These are phyloP conservation scores for Chrysanthemum lavandulifolium DNA, from an alignment of 129 eudicot genomes.

Conservation along the genomic window DNA sequence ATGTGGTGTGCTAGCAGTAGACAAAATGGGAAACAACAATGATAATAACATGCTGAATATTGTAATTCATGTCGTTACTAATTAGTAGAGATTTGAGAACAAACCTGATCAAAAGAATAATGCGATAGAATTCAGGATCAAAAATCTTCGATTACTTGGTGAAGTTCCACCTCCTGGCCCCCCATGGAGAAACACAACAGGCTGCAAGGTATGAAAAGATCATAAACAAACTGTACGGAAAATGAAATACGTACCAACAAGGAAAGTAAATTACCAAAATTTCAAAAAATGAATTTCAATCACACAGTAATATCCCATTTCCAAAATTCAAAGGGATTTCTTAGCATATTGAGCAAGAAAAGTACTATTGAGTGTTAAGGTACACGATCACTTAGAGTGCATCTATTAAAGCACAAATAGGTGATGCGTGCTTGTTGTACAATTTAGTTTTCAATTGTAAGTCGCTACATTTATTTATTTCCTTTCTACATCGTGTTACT, in stretches of 20 bases:
- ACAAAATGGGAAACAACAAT: neutral
- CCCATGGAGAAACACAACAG: constrained; percentile 96
- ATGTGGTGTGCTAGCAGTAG: too few relatives aligned
- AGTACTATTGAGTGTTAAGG: too few relatives aligned
- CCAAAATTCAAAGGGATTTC: neutral
- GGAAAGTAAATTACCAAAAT: neutral
- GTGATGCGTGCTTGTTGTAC: too few relatives aligned
- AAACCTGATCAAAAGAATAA: constrained; percentile 94
- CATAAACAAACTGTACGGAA: constrained; percentile 7
- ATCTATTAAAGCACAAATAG: too few relatives aligned
- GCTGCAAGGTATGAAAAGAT: constrained; percentile 51
- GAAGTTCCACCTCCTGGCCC: constrained; percentile 99
- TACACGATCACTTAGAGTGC: too few relatives aligned
- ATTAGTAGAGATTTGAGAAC: constrained; percentile 11
- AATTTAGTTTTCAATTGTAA: too few relatives aligned
- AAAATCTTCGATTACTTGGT: constrained; percentile 91
- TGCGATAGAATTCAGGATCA: constrained; percentile 90
- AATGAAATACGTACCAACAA: neutral
- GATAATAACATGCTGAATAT: neutral
- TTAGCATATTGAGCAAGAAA: too few relatives aligned
- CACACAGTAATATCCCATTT: neutral
- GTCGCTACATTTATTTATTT: too few relatives aligned
- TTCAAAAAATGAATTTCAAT: neutral
- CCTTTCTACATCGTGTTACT: too few relatives aligned
- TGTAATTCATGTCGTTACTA: neutral